These are phyloP conservation scores for Infundibulicybe gibba DNA, from an alignment of 768 basidiomycete genomes.

Conservation along the genomic window DNA sequence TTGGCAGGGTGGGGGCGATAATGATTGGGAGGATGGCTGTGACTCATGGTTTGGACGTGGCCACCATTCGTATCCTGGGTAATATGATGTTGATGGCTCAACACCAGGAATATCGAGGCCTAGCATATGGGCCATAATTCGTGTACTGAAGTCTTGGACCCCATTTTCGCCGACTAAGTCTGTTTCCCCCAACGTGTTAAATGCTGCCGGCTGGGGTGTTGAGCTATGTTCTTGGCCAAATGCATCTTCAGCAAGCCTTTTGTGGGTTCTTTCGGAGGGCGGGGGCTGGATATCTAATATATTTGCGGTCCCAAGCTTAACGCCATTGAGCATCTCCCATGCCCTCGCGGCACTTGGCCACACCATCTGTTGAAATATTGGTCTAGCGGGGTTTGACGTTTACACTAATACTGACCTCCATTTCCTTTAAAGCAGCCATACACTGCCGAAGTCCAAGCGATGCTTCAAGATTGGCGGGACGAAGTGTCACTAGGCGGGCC, in stretches of 20 bases:
- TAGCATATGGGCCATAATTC: constrained; percentile 72
- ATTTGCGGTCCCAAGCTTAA: constrained; percentile 49
- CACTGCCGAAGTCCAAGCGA: constrained; percentile 62
- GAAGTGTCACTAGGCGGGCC: constrained; percentile 52
- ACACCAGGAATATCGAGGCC: constrained; percentile 63
- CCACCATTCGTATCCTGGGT: constrained; percentile 67
- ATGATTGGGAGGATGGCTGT: constrained; percentile 12
- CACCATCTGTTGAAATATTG: constrained; percentile 37
- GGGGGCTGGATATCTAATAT: constrained; percentile 30
- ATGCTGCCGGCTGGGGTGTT: constrained; percentile 38
- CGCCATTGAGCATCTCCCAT: constrained; percentile 65
- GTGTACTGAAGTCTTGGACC: constrained; percentile 59
- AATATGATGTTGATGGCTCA: constrained; percentile 54
- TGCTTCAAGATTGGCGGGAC: constrained; percentile 69
- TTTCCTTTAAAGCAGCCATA: constrained; percentile 58
- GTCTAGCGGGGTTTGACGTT: constrained; percentile 1
- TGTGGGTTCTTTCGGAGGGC: constrained; percentile 39
- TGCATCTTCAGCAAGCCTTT: constrained; percentile 59
- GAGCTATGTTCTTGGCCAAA: constrained; percentile 54
- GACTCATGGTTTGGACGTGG: constrained; percentile 35
- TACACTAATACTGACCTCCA: constrained; percentile 47
- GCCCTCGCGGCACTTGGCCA: constrained; percentile 73
- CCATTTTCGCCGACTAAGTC: constrained; percentile 29
- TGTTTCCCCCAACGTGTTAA: constrained; percentile 17
- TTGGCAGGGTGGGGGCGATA: constrained; percentile 9